phyloP scores from a whole-genome alignment of 768 basidiomycete genomes.

The Pleurotus ostreatus region DNA sequence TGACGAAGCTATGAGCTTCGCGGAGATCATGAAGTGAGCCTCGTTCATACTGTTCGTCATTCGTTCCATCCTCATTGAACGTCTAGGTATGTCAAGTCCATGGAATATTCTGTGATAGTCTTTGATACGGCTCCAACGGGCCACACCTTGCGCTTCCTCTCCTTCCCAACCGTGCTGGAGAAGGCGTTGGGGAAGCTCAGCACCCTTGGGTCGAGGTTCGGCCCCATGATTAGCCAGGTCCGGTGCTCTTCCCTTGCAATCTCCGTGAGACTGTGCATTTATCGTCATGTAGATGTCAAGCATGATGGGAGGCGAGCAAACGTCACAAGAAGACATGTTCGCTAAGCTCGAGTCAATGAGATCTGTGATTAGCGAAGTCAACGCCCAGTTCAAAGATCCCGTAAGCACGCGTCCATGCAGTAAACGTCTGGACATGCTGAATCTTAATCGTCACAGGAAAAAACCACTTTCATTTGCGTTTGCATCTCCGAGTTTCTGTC shows the following conservation, averaged over 20 bases:
- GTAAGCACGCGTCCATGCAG: slow-evolving; percentile 39
- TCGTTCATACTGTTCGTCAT: not conserved
- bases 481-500: slow-evolving; percentile 99
- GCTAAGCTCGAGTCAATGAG: slow-evolving; percentile 97
- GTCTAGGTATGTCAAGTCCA: slow-evolving; percentile 94
- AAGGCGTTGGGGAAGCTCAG: slow-evolving; percentile 96
- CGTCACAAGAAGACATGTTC: slow-evolving; percentile 97
- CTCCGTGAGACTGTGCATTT: not conserved
- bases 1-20: slow-evolving; percentile 99
- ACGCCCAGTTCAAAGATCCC: slow-evolving; percentile 98
- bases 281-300: slow-evolving; percentile 67
- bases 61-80: slow-evolving; percentile 2
- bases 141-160: slow-evolving; percentile 95
- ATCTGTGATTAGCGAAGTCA: slow-evolving; percentile 95
- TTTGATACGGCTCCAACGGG: slow-evolving; percentile 99
- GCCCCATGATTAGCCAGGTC: slow-evolving; percentile 92
- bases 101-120: slow-evolving; percentile 99
- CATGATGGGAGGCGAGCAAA: slow-evolving; percentile 92
- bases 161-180: slow-evolving; percentile 97
- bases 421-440: too few species aligned
- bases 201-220: slow-evolving; percentile 89
- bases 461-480: slow-evolving; percentile 98
- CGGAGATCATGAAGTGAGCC: slow-evolving; percentile 94
- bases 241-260: not conserved
- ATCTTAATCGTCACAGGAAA: slow-evolving; percentile 58